A percentile compares a stretch with the other conserved stretches of the same genome.
Conservation (phyloP, 2,329 filamentous ascomycete genomes). For the Colletotrichum coccodes region DNA sequence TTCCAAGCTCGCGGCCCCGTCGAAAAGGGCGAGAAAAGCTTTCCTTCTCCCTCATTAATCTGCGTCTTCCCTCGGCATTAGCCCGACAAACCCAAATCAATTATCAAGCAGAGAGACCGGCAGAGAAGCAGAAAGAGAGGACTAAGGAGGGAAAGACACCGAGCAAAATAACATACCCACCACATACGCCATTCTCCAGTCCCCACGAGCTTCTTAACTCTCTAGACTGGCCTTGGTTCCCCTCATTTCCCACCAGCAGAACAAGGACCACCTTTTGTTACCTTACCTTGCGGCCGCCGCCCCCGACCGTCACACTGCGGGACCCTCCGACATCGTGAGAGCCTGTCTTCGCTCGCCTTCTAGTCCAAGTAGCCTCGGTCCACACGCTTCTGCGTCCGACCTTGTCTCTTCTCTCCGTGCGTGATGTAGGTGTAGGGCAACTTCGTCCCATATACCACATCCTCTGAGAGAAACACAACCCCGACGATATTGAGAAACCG, state of each 20-base stretch:
- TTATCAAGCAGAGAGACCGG: neutral
- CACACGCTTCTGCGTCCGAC: conserved; percentile 11
- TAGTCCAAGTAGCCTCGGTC: conserved; percentile 29
- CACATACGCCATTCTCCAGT: conserved; percentile 3
- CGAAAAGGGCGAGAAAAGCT: conserved; percentile 27
- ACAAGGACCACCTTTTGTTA: conserved; percentile 6
- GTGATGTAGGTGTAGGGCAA: conserved; percentile 29
- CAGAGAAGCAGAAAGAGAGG: neutral
- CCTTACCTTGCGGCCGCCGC: conserved; percentile 8
- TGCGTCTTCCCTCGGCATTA: conserved; percentile 23
- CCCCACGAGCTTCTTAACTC: conserved; percentile 18
- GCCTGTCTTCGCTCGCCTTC: conserved; percentile 26
- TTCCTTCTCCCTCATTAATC: neutral
- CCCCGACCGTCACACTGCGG: conserved; percentile 24
- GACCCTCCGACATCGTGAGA: conserved; percentile 29
- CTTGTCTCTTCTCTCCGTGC: conserved; percentile 14
- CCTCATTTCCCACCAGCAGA: conserved; percentile 13
- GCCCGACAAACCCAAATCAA: conserved; percentile 16
- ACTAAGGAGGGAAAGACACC: neutral
- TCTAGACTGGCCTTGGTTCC: conserved; percentile 7
- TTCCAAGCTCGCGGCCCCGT: conserved; percentile 27
- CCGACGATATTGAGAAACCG: conserved; percentile 3
- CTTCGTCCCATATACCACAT: conserved; percentile 13
- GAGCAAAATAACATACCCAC: conserved; percentile 1
- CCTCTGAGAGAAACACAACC: conserved; percentile 15